Evolutionary conservation across 2,329 filamentous ascomycete genomes (phyloP), one percentile per base, ranked within the genome.

Genomic region (Sporothrix protearum): DNA sequence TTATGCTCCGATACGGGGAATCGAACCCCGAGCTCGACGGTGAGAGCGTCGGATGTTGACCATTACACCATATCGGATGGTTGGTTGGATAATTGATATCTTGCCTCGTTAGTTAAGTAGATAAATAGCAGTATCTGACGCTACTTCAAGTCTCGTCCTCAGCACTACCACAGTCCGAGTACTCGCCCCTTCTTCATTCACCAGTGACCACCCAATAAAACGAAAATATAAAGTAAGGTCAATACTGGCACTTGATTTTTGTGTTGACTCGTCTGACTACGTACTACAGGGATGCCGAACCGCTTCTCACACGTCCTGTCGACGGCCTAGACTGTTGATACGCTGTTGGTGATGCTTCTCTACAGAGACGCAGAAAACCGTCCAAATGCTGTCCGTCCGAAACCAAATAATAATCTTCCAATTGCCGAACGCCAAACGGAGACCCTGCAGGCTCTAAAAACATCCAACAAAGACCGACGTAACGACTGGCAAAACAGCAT

Each of bases 1-100:
- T 2, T 36, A 36, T 49, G 39, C 72, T 73, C 72, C 72, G 72
- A 73, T 73, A 73, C 72, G 72, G 72, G 72, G 72, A 73, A 73
- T 73, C 72, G 72, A 73, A 73, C 72, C 72, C 72, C 72, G 72
- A 73, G 72, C 72, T 73, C 72, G 72, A 73, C 72, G 72, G 72
- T 73, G 72, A 73, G 72, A 73, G 72, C 72, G 72, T 73, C 72
- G 72, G 72, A 73, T 73, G 72, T 73, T 73, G 71, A 57, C 72
- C 72, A 73, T 73, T 73, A 73, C 72, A 73, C 72, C 72, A 73
- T 73, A 73, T 73, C 72, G 72, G 72, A 73, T 71, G 69, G 49
- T 57, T 68, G 47, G 42, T 49, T 67, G 39, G 55, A 36, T 49
- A 7, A 1, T 61, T 39, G 57, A 64, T 22, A 28, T 12, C 25